Percentiles rank a stretch among this genome's conserved stretches.
These are phyloP conservation scores for Monascus purpureus DNA, from an alignment of 495 filamentous ascomycete genomes.

Conservation along the genomic window DNA sequence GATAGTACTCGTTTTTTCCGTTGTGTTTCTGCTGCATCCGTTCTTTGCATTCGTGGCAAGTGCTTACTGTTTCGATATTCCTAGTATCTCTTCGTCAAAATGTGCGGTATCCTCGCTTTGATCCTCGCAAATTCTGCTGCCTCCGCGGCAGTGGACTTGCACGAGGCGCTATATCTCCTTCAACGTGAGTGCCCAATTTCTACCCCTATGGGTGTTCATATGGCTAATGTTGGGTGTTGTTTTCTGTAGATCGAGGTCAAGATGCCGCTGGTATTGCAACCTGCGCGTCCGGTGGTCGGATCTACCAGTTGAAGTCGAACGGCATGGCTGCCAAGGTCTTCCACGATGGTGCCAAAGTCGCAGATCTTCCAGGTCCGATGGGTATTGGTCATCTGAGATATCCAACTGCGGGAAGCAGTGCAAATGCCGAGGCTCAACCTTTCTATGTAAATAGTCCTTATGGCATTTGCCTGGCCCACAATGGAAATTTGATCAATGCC, in stretches of 20 bases:
- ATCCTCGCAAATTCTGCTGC: conserved; percentile 56
- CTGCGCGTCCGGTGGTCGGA: conserved; percentile 61
- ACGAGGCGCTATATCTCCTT: conserved; percentile 81
- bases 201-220: background rate
- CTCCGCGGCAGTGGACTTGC: conserved; percentile 63
- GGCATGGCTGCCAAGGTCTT: conserved; percentile 87
- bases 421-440: conserved; percentile 45
- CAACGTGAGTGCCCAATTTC: conserved; percentile 38
- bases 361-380: conserved; percentile 78
- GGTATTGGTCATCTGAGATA: conserved; percentile 82
- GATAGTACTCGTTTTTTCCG: conserved; percentile 8
- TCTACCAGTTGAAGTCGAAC: conserved; percentile 85
- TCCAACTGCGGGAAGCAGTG: conserved; percentile 79
- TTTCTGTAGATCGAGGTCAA: conserved; percentile 48
- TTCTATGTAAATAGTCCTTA: conserved; percentile 93
- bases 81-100: conserved; percentile 18
- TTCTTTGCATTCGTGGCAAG: background rate
- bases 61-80: background rate
- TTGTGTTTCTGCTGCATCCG: background rate
- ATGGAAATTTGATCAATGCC: conserved; percentile 95
- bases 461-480: conserved; percentile 57
- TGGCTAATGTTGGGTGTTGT: background rate
- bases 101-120: conserved; percentile 81
- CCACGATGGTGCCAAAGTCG: conserved; percentile 56
- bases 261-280: conserved; percentile 83